phyloP scores from a whole-genome alignment of 768 basidiomycete species.

The Mycena haematopus region DNA sequence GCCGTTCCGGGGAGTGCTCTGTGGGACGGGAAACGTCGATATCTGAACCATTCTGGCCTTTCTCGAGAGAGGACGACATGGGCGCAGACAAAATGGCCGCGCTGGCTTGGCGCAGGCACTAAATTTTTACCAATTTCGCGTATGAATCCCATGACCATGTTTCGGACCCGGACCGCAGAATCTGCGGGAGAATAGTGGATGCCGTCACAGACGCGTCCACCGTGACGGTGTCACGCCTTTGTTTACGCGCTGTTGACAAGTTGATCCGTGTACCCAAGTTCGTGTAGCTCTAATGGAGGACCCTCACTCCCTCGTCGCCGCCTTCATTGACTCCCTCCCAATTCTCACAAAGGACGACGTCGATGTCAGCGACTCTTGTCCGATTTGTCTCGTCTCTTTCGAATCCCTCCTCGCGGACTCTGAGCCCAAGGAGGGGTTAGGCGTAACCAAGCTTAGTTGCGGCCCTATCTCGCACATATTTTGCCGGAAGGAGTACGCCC shows the following conservation, averaged over 20 bases:
- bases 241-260: neutral
- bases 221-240: neutral
- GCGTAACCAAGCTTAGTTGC: constrained; percentile 66
- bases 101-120: neutral
- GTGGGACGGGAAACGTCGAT: neutral
- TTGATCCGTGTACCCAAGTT: neutral
- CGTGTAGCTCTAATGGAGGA: neutral
- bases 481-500: constrained; percentile 66
- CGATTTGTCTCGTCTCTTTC: constrained; percentile 69
- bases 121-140: neutral
- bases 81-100: neutral
- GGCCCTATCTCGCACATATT: constrained; percentile 59
- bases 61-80: constrained; percentile 26
- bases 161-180: too few relatives aligned
- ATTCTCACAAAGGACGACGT: constrained; percentile 45
- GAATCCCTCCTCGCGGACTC: constrained; percentile 47
- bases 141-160: constrained; percentile 9
- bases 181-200: too few relatives aligned
- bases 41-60: constrained; percentile 22
- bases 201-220: too few relatives aligned
- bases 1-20: constrained; percentile 36
- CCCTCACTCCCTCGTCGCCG: constrained; percentile 24
- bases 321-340: constrained; percentile 52
- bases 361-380: constrained; percentile 61
- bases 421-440: constrained; percentile 34